These are phyloP conservation scores for Ophiocordyceps polyrhachis-furcata DNA, from an alignment of 2,329 filamentous ascomycete genomes.

Conservation along the genomic window DNA sequence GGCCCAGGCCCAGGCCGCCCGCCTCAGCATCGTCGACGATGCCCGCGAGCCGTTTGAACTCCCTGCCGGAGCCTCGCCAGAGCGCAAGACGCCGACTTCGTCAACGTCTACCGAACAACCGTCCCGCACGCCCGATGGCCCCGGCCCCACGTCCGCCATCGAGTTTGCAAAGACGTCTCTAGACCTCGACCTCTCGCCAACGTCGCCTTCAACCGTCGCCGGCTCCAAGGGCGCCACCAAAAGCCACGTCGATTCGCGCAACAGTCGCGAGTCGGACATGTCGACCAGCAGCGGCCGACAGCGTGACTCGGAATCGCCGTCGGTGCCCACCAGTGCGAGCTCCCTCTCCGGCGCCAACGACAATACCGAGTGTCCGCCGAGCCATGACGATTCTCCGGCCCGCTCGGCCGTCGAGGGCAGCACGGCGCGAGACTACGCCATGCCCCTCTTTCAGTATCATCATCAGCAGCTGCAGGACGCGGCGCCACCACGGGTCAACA, in stretches of 20 bases:
- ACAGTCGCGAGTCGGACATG: slow-evolving; percentile 34
- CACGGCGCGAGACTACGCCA: slow-evolving; percentile 20
- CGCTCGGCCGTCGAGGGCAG: slow-evolving; percentile 31
- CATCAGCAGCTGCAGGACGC: slow-evolving; percentile 31
- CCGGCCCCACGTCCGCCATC: slow-evolving; percentile 3
- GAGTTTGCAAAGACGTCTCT: slow-evolving; percentile 4
- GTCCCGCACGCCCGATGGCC: not conserved
- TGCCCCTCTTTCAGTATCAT: slow-evolving; percentile 44
- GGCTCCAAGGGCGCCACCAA: slow-evolving; percentile 13
- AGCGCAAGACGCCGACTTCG: not conserved
- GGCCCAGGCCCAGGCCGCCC: slow-evolving; percentile 10
- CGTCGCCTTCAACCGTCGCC: slow-evolving; percentile 12
- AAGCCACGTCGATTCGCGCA: slow-evolving; percentile 21
- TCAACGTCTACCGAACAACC: not conserved
- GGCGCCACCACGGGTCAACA: slow-evolving; percentile 21
- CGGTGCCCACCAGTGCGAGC: slow-evolving; percentile 35
- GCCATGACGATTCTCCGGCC: slow-evolving; percentile 23
- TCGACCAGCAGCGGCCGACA: slow-evolving; percentile 30
- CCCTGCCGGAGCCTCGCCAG: not conserved
- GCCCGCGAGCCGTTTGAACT: not conserved
- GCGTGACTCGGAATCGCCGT: slow-evolving; percentile 29
- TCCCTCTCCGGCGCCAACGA: slow-evolving; percentile 34
- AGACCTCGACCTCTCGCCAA: slow-evolving; percentile 5
- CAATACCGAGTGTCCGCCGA: slow-evolving; percentile 22
- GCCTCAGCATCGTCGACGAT: slow-evolving; percentile 7